Percentiles rank a stretch among this genome's conserved stretches.
Evolutionary conservation across 352 stramenopile genomes (phyloP).

Genomic region (Phytophthora brassicae): DNA sequence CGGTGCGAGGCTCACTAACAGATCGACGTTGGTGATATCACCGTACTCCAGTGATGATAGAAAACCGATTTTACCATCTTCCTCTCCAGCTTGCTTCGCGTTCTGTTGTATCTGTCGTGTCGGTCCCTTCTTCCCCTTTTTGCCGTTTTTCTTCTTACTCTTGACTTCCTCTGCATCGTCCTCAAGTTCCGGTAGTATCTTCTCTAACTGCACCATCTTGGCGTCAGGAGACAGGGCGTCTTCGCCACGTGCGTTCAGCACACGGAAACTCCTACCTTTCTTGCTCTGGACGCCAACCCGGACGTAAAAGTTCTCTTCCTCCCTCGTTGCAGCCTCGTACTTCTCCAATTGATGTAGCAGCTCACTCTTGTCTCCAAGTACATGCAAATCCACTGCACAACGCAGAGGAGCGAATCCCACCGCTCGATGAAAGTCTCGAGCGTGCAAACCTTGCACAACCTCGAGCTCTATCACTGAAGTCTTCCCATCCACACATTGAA

Average conservation of each 20-base stretch:
- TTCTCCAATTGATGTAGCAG: constrained; percentile 30
- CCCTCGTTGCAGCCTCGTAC: constrained; percentile 31
- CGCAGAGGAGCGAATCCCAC: constrained; percentile 40
- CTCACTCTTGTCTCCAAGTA: constrained; percentile 7
- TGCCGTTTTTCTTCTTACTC: constrained; percentile 29
- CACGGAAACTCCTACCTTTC: constrained; percentile 18
- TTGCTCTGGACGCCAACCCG: constrained; percentile 32
- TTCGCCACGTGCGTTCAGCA: constrained; percentile 39
- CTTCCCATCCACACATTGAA: constrained; percentile 13
- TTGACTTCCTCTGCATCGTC: constrained; percentile 18
- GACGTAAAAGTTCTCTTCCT: constrained; percentile 36
- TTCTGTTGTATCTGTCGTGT: constrained; percentile 29
- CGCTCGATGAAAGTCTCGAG: constrained; percentile 44
- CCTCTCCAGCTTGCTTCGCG: constrained; percentile 20
- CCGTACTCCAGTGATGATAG: constrained; percentile 59
- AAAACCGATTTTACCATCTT: constrained; percentile 19
- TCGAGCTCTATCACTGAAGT: constrained; percentile 24
- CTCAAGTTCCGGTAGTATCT: constrained; percentile 13
- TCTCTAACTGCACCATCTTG: constrained; percentile 9
- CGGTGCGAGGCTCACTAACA: constrained; percentile 45
- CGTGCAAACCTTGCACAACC: constrained; percentile 47
- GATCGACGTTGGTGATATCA: constrained; percentile 45
- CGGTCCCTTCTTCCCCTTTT: constrained; percentile 35
- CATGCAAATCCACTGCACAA: constrained; percentile 41
- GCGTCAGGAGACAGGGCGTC: constrained; percentile 16